A percentile compares a stretch with the other conserved stretches of the same genome.
Evolutionary conservation across 352 stramenopile species (phyloP).

Genomic region (Phytophthora niederhauseri): DNA sequence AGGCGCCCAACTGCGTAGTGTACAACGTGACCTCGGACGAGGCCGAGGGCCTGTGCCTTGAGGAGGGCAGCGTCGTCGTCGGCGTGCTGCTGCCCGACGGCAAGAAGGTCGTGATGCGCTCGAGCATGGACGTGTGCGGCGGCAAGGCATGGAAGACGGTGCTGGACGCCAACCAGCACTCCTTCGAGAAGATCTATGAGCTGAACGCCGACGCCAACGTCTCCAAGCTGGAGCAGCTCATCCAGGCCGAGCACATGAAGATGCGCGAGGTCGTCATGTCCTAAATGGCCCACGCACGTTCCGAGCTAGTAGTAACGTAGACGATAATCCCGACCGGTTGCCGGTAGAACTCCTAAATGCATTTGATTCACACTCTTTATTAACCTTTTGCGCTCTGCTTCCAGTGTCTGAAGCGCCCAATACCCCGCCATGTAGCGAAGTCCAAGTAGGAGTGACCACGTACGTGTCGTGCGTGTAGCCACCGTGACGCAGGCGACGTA

Average conservation of each 20-base stretch:
- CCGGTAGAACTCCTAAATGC: slow-evolving; percentile 39
- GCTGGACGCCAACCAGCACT: slow-evolving; percentile 92
- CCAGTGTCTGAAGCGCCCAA: too few species aligned
- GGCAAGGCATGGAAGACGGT: slow-evolving; percentile 95
- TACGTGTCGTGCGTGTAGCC: neutral
- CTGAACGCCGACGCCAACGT: slow-evolving; percentile 92
- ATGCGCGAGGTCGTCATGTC: slow-evolving; percentile 79
- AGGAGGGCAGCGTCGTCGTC: slow-evolving; percentile 94
- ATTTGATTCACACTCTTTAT: slow-evolving; percentile 17
- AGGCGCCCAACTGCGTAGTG: slow-evolving; percentile 93
- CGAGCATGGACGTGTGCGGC: slow-evolving; percentile 93
- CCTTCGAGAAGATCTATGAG: slow-evolving; percentile 96
- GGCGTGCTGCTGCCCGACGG: slow-evolving; percentile 93
- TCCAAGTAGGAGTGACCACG: too few species aligned
- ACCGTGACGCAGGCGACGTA: slow-evolving; percentile 29
- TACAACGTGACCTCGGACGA: slow-evolving; percentile 98
- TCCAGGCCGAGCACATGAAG: slow-evolving; percentile 82
- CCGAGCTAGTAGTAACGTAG: slow-evolving; percentile 37
- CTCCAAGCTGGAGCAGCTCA: slow-evolving; percentile 84
- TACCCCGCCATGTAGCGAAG: too few species aligned
- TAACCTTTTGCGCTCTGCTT: too few species aligned
- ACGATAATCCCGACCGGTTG: slow-evolving; percentile 31
- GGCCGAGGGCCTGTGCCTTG: slow-evolving; percentile 89
- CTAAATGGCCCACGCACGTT: slow-evolving; percentile 26
- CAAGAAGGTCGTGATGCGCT: slow-evolving; percentile 93